Percentiles rank a stretch among this genome's conserved stretches.
Conservation (phyloP, 129 eudicot genomes). For the Oenanthe sinensis region DNA sequence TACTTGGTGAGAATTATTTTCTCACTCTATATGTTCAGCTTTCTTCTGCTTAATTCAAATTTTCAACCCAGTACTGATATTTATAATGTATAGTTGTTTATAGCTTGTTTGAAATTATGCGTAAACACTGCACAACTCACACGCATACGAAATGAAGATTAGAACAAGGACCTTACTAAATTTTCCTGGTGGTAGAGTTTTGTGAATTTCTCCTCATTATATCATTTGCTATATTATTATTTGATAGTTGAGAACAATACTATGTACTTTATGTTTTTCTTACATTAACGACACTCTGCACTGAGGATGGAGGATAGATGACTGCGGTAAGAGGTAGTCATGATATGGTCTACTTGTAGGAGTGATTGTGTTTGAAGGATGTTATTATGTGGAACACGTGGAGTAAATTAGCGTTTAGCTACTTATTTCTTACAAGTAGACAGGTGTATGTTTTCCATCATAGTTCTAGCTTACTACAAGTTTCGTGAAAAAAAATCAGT, state of each 20-base stretch:
- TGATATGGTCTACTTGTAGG: no score
- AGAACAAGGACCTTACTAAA: background rate
- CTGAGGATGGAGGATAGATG: background rate
- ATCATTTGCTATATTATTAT: background rate
- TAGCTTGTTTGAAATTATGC: background rate
- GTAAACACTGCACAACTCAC: background rate
- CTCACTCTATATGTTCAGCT: background rate
- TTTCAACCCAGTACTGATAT: background rate
- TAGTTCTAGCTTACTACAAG: background rate
- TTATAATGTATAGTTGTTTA: background rate
- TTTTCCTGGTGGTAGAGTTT: background rate
- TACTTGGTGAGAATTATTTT: slow-evolving; percentile 59
- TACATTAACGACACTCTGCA: background rate
- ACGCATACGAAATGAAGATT: background rate
- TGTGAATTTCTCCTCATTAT: background rate
- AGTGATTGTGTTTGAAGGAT: no score
- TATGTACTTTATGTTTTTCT: background rate
- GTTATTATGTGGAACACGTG: background rate
- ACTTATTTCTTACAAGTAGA: background rate
- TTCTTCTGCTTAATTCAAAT: background rate
- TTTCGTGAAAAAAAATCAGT: background rate
- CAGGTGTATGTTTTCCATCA: background rate
- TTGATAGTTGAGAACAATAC: background rate
- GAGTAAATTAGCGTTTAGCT: background rate
- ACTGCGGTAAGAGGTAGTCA: no score